These are phyloP conservation scores for Nitzschia inconspicua DNA, from an alignment of 108 stramenopile genomes.

Conservation along the genomic window DNA sequence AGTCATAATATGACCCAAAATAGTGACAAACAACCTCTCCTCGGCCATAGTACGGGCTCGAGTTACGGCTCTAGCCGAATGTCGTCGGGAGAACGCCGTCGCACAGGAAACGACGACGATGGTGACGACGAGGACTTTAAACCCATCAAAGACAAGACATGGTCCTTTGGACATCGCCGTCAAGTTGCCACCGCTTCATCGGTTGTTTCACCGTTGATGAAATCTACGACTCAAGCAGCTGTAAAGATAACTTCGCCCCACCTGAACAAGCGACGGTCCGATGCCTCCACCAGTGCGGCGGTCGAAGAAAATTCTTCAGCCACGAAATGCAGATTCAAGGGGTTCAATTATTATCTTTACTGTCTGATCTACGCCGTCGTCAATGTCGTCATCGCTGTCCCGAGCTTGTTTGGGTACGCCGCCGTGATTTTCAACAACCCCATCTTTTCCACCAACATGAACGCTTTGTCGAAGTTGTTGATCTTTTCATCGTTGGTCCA, in stretches of 20 bases:
- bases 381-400: conserved; percentile 76
- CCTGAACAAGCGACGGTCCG: background rate
- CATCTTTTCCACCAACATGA: conserved; percentile 63
- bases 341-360: conserved; percentile 14
- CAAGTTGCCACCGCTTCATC: conserved; percentile 1
- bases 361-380: conserved; percentile 39
- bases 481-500: conserved; percentile 84
- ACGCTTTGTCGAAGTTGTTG: conserved; percentile 80
- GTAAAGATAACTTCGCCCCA: no score
- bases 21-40: no score
- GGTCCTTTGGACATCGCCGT: conserved; percentile 22
- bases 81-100: no score
- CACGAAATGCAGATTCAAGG: background rate
- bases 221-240: background rate
- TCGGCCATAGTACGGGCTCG: no score
- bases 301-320: no score
- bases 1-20: no score
- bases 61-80: no score
- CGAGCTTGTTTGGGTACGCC: conserved; percentile 86
- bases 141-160: conserved; percentile 13
- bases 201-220: background rate
- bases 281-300: background rate
- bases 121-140: background rate
- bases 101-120: conserved; percentile 3
- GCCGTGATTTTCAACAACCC: conserved; percentile 85